These are phyloP conservation scores for Apiospora pterosperma DNA, from an alignment of 2,329 filamentous ascomycete genomes.

Conservation along the genomic window DNA sequence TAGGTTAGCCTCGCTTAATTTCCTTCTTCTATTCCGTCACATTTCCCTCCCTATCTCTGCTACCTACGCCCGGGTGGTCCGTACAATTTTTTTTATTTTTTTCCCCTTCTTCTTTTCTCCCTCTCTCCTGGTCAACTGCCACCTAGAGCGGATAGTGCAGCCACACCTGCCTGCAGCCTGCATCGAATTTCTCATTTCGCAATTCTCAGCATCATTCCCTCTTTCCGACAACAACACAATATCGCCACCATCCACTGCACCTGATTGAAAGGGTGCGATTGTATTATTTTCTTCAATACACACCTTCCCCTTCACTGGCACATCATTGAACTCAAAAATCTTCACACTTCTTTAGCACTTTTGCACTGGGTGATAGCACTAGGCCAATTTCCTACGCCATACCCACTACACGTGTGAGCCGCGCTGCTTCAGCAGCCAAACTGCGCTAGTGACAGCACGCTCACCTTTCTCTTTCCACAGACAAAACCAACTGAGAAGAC, in stretches of 20 bases:
- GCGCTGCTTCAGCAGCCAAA: conserved; percentile 4
- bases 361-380: background rate
- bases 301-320: background rate
- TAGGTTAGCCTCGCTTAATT: conserved; percentile 23
- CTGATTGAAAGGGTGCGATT: background rate
- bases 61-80: background rate
- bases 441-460: conserved; percentile 2
- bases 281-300: background rate
- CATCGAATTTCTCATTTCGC: background rate
- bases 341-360: background rate
- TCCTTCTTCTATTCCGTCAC: conserved; percentile 12
- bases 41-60: conserved; percentile 8
- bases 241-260: background rate
- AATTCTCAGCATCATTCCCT: background rate
- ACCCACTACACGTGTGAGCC: conserved; percentile 3
- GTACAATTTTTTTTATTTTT: conserved; percentile 8
- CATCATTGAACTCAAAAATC: background rate
- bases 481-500: conserved; percentile 4
- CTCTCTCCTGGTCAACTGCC: background rate
- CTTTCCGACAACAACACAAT: background rate
- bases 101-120: conserved; percentile 3
- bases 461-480: conserved; percentile 3
- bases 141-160: background rate
- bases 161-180: conserved; percentile 1
- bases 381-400: conserved; percentile 1